Base-by-base conservation (phyloP, 1,139 yeast genomes). In the Cylindricascospora bacillispora region DNA sequence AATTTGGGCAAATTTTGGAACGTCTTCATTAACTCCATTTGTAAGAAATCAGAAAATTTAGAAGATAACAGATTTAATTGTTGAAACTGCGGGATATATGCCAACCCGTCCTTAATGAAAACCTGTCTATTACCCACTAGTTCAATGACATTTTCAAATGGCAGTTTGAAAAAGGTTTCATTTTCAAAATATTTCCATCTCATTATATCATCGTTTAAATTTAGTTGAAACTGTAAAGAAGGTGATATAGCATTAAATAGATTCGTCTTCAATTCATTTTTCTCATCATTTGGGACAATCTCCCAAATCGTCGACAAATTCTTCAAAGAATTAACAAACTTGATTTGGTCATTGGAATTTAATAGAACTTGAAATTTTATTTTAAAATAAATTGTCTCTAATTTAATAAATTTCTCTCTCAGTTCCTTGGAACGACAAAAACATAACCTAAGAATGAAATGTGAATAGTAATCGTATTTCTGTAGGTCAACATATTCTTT, bases 361-460 rank as follows among this genome's bases (percentile, higher is more conserved):
- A 81, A 63, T 47, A 67, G 55, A n/a, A n/a, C n/a, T 37, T 67
- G 67, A 52, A 70, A 86, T 39, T 98, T 64, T 28, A 85, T 60
- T 45, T 67, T 72, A 59, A 92, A 86, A 29, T 92, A 60, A 13
- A 68, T 59, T 1, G 80, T 63, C 49, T 89, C 99, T 27, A 83
- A 73, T 41, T 73, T 70, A 24, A 81, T 62, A 46, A 89, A 86
- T 47, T 89, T 73, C 27, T 66, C 70, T 33, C 97, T 65, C 30
- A 86, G 65, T 37, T 89, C 97, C 33, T 81, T 82, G n/a, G 79
- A 71, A 38, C 94, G 70, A 49, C 97, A 82, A 50, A 89, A 89
- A 31, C 93, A 95, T 30, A 89, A 62, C 35, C 95, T 63, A 39
- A 89, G 60, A 26, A 86, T 86, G 49, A 63, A 89, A 56, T 89